Evolutionary conservation across 2,329 filamentous ascomycete genomes (phyloP).

Genomic region (Pseudogymnoascus sp.): DNA sequence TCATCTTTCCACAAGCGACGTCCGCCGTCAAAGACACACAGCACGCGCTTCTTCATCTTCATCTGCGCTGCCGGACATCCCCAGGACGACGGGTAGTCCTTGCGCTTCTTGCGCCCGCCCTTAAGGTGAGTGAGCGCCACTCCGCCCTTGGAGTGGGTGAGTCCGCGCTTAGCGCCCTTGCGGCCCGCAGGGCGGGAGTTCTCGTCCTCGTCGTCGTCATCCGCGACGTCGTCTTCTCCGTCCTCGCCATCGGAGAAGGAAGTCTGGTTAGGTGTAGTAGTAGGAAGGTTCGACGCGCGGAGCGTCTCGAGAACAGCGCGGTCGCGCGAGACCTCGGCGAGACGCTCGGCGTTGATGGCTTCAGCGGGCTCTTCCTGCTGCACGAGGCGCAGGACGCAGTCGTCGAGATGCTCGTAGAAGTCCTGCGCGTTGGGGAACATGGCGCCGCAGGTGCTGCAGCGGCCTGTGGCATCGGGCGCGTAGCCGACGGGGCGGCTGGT

Average conservation of each 20-base stretch:
- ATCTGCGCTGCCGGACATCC: slow-evolving; percentile 87
- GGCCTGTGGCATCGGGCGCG: slow-evolving; percentile 69
- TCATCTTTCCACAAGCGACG: slow-evolving; percentile 93
- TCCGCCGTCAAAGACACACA: slow-evolving; percentile 84
- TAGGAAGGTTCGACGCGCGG: slow-evolving; percentile 46
- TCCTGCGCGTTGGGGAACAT: slow-evolving; percentile 84
- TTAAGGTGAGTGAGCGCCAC: slow-evolving; percentile 47
- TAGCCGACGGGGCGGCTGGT: slow-evolving; percentile 63
- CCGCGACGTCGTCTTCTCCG: slow-evolving; percentile 48
- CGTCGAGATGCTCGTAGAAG: slow-evolving; percentile 91
- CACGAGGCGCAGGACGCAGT: slow-evolving; percentile 63
- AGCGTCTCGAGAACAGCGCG: slow-evolving; percentile 53
- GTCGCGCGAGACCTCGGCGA: slow-evolving; percentile 59
- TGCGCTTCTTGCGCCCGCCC: slow-evolving; percentile 73
- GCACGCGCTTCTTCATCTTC: slow-evolving; percentile 95
- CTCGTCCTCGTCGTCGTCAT: slow-evolving; percentile 48
- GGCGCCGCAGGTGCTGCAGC: slow-evolving; percentile 83
- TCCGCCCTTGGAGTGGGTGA: slow-evolving; percentile 71
- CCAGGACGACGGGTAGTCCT: slow-evolving; percentile 91
- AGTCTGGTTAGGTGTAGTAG: slow-evolving; percentile 37
- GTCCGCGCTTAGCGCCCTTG: slow-evolving; percentile 37
- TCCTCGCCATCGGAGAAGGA: slow-evolving; percentile 29
- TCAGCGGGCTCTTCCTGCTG: slow-evolving; percentile 64
- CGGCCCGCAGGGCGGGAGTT: slow-evolving; percentile 37
- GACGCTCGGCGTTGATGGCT: slow-evolving; percentile 57